Evolutionary conservation across 2,329 filamentous ascomycete genomes (phyloP), one percentile per base, ranked within the genome.

Genomic region (Shiraia sp.): DNA sequence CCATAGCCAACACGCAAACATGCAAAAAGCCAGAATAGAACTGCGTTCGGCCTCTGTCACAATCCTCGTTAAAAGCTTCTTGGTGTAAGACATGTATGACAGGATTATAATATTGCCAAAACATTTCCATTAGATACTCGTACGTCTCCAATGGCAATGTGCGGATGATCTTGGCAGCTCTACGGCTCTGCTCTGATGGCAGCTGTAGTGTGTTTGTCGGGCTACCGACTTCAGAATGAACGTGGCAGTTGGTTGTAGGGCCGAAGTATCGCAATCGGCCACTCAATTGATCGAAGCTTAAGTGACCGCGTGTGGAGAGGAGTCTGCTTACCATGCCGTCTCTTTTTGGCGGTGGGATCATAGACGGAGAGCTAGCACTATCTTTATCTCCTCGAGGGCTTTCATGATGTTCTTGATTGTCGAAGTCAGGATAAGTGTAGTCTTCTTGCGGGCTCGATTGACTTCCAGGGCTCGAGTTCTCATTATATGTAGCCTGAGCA

Each of bases 11-110:
- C 8, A 80, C 69, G 37, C 73, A 66, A 13, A 80, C 73, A 47
- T 80, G 78, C 6, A 80, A 60, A 34, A 80, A 80, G 0, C 72
- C 68, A 3, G 75, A 77, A 53, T 79, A 80, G 45, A 78, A 79
- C 28, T 73, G 75, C 12, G 72, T 69, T 17, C 72, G 68, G 12
- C 74, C 73, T 2, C 69, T 67, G 13, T 74, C 70, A 8, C 72
- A 68, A 40, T 78, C 75, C 6, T 72, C 66, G 34, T 77, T 73
- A 40, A 80, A 80, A 1, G 75, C 73, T 3, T 71, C 67, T 30
- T 71, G 73, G 53, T 80, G 75, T 19, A 80, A 65, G 12, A 79
- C 71, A 40, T 75, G 74, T 10, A 78, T 65, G 7, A 75, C 70
- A 2, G 71, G 61, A 45, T 81, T 79, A 58, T 79, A 80, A 48